Conservation (phyloP, 2,329 filamentous ascomycete species). For the Hortaea werneckii region DNA sequence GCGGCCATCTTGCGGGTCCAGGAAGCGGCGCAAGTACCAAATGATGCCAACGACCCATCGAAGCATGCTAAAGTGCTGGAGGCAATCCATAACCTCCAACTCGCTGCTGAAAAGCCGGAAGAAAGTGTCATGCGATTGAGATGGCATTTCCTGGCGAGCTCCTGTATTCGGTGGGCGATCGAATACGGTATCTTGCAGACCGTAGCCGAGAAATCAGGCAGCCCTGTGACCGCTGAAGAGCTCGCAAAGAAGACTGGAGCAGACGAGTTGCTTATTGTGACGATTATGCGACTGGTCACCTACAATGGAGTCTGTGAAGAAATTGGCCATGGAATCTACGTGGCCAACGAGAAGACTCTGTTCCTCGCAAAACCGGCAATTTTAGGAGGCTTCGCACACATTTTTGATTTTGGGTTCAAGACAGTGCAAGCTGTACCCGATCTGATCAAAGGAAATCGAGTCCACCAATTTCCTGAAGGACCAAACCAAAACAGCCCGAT, state of each 20-base stretch:
- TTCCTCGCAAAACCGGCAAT: not conserved
- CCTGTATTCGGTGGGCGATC: slow-evolving; percentile 3
- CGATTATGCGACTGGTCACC: not conserved
- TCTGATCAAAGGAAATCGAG: not conserved
- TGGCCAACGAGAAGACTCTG: slow-evolving; percentile 1
- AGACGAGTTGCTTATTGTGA: slow-evolving; percentile 3
- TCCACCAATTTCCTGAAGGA: not conserved
- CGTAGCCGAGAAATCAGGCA: slow-evolving; percentile 1
- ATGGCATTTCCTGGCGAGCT: slow-evolving; percentile 1
- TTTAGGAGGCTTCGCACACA: not conserved
- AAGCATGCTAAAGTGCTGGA: slow-evolving; percentile 2
- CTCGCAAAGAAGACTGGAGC: slow-evolving; percentile 2
- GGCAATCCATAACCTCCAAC: slow-evolving; percentile 6
- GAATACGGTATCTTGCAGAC: slow-evolving; percentile 4
- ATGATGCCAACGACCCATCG: not conserved
- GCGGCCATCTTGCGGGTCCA: not conserved
- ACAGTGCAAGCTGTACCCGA: not conserved
- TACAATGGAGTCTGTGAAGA: slow-evolving; percentile 1
- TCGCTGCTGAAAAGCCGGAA: slow-evolving; percentile 4
- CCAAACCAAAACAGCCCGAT: not conserved
- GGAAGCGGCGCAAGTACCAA: not conserved
- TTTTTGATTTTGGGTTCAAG: not conserved
- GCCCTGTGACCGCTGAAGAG: slow-evolving; percentile 2
- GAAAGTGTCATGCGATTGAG: slow-evolving; percentile 1
- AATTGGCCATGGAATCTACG: not conserved